These are phyloP conservation scores for Entelexis sorbosivorans DNA, from an alignment of 1,139 yeast species.

Conservation along the genomic window DNA sequence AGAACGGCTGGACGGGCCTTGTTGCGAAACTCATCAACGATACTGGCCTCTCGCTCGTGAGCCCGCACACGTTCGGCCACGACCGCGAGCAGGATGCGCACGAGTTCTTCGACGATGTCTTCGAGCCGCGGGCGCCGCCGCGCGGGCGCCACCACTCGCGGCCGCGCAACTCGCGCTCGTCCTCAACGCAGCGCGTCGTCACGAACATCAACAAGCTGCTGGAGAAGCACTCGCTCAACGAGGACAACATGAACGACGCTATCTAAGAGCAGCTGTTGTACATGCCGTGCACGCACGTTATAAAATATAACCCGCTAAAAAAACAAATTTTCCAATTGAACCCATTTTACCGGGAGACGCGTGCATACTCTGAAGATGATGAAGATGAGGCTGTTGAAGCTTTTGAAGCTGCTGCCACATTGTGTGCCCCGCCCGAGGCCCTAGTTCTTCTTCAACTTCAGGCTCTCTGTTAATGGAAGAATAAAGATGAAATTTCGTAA, in stretches of 20 bases:
- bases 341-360: too few species aligned
- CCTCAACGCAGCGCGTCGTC: constrained; percentile 20
- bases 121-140: constrained; percentile 18
- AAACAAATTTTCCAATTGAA: too few species aligned
- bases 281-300: background rate
- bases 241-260: constrained; percentile 18
- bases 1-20: constrained; percentile 94
- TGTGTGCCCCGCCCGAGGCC: too few species aligned
- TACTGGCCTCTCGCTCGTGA: constrained; percentile 50
- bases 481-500: too few species aligned
- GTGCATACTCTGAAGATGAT: too few species aligned
- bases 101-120: constrained; percentile 33
- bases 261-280: background rate
- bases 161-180: constrained; percentile 22
- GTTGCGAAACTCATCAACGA: constrained; percentile 92
- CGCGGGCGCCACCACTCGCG: constrained; percentile 15
- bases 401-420: too few species aligned
- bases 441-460: too few species aligned
- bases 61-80: constrained; percentile 28
- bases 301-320: background rate
- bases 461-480: too few species aligned
- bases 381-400: too few species aligned
- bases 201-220: constrained; percentile 21
- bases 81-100: constrained; percentile 33
- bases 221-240: constrained; percentile 19